phyloP scores from a whole-genome alignment of 768 basidiomycete genomes.

The Leucosporidium scottii region DNA sequence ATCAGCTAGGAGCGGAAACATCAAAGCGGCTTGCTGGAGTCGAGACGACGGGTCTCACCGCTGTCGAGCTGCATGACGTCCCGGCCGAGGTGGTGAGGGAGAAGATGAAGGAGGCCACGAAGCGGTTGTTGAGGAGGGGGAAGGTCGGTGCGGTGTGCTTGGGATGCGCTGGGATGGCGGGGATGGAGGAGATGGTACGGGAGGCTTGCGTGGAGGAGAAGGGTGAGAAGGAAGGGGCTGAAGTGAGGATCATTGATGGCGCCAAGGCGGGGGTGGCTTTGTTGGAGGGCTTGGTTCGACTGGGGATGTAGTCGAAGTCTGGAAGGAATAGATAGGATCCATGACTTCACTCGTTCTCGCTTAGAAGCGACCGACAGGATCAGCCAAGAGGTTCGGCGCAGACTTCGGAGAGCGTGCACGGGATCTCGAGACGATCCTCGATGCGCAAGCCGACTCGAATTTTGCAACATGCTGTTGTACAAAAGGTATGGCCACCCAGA shows the following conservation, averaged over 20 bases:
- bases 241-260: conserved; percentile 38
- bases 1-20: conserved; percentile 33
- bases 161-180: conserved; percentile 42
- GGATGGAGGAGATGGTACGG: conserved; percentile 35
- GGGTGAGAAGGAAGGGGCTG: background rate
- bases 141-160: conserved; percentile 33
- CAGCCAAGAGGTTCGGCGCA: too few species aligned
- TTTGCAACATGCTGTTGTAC: too few species aligned
- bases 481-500: too few species aligned
- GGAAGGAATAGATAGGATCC: too few species aligned
- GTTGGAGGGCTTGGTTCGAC: conserved; percentile 13
- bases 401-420: too few species aligned
- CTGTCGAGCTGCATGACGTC: conserved; percentile 41
- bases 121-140: conserved; percentile 31
- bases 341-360: too few species aligned
- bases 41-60: conserved; percentile 42
- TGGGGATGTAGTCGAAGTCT: background rate
- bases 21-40: conserved; percentile 40
- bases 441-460: too few species aligned
- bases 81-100: conserved; percentile 35
- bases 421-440: too few species aligned
- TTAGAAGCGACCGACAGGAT: too few species aligned
- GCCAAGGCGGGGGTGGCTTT: conserved; percentile 36
- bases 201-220: conserved; percentile 28
- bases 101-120: conserved; percentile 38